A percentile compares a stretch with the other conserved stretches of the same genome.
phyloP scores from a whole-genome alignment of 2,329 filamentous ascomycete species.

The Juglanconis sp. region DNA sequence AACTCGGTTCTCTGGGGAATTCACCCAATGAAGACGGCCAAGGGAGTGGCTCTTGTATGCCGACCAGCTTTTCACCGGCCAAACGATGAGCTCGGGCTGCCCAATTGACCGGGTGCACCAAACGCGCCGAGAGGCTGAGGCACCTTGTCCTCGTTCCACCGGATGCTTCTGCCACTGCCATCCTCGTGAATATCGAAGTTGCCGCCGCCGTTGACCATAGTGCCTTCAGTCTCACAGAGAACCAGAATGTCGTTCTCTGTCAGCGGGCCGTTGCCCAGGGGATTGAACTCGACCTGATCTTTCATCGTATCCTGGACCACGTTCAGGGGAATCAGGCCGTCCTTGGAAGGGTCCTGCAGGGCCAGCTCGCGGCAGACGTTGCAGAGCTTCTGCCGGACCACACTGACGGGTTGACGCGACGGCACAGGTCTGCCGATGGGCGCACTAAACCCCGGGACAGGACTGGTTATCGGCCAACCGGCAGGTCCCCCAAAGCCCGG shows the following conservation, averaged over 20 bases:
- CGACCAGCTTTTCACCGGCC: conserved; percentile 18
- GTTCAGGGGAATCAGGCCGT: conserved; percentile 66
- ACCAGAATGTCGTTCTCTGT: conserved; percentile 69
- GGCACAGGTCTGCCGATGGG: conserved; percentile 23
- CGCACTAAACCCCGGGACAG: conserved; percentile 27
- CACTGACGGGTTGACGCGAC: conserved; percentile 58
- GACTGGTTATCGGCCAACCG: conserved; percentile 29
- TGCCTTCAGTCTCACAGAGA: conserved; percentile 89
- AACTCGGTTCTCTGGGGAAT: neutral
- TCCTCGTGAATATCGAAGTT: conserved; percentile 69
- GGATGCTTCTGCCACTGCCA: conserved; percentile 41
- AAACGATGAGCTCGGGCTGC: conserved; percentile 54
- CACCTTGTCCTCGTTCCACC: conserved; percentile 43
- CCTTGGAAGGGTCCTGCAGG: conserved; percentile 35
- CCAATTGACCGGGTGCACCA: conserved; percentile 65
- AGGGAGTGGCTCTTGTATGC: conserved; percentile 23
- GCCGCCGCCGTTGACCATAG: conserved; percentile 82
- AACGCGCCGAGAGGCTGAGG: conserved; percentile 41
- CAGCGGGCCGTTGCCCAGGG: conserved; percentile 34
- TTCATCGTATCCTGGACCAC: conserved; percentile 51
- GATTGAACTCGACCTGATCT: conserved; percentile 58
- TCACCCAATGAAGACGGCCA: neutral
- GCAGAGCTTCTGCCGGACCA: conserved; percentile 73
- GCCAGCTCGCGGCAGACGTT: conserved; percentile 68
- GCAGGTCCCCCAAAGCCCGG: conserved; percentile 42